Evolutionary conservation across 176 grass and related monocot genomes (phyloP), one percentile per base, ranked within the genome.

Genomic region (Zizania latifolia): DNA sequence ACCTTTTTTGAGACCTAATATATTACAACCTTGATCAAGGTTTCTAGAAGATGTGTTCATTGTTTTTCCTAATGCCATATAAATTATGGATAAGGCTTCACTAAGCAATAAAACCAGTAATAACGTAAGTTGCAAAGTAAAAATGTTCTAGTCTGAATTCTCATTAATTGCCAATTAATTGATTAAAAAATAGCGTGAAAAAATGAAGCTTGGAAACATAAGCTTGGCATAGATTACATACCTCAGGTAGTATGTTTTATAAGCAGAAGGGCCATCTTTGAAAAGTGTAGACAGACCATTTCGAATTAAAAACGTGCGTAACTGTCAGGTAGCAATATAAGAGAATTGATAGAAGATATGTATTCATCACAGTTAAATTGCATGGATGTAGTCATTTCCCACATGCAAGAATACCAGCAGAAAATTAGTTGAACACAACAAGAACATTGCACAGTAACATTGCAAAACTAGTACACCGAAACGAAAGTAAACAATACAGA

Each of bases 231-330:
- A 38, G 23, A 78, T 41, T 22, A 55, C 75, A 81, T 85, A 89
- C 95, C 89, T 98, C 74, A 94, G 74, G 79, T 98, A 98, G 71
- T 98, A 98, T 82, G 91, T 84, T 86, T 59, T 98, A 89, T 98
- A 98, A 30, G 89, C 91, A 34, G 84, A 83, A 1, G 91, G 89
- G 19, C 91, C 95, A 68, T 98, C 95, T 83, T 94, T 98, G 81
- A 98, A 94, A 71, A 98, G 89, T 43, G 63, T 88, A 23, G 91
- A 79, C 53, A 98, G 76, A 31, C 95, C 95, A 88, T 98, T 98
- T 58, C 95, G 88, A 79, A 98, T 98, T 78, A 98, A 88, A 79
- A 98, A 98, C 69, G 95, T 98, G n/a, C 95, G 71, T 53, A 98
- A 8, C 95, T 98, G 84, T 82, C 65, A 83, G 46, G 63, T 33